These are phyloP conservation scores for Leucaena leucocephala DNA, from an alignment of 306 rosid species.

Conservation along the genomic window DNA sequence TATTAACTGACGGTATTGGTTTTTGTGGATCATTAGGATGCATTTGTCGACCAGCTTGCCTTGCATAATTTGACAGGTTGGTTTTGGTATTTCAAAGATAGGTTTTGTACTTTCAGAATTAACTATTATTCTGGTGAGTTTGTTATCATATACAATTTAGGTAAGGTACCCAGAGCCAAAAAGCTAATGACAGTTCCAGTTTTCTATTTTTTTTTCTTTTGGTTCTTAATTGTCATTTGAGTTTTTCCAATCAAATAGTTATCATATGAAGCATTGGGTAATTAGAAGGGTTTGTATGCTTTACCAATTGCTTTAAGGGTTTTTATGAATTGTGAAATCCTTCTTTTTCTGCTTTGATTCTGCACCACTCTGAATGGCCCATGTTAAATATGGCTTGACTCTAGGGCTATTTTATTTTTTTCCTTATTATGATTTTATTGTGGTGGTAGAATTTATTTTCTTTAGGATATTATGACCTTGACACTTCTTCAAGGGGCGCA, in stretches of 20 bases:
- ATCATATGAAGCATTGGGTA: conserved; percentile 32
- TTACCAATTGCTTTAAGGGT: conserved; percentile 34
- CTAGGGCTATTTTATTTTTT: neutral
- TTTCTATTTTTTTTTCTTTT: conserved; percentile 45
- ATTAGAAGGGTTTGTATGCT: conserved; percentile 36
- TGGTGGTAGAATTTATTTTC: neutral
- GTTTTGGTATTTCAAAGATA: conserved; percentile 55
- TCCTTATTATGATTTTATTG: neutral
- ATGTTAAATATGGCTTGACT: neutral
- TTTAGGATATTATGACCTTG: neutral
- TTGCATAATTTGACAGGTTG: conserved; percentile 63
- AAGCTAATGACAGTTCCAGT: conserved; percentile 53
- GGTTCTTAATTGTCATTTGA: conserved; percentile 47
- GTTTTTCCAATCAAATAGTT: conserved; percentile 42
- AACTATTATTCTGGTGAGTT: conserved; percentile 53
- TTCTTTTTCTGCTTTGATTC: conserved; percentile 4
- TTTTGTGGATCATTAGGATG: conserved; percentile 69
- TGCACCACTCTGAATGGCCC: conserved; percentile 24
- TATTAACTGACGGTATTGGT: conserved; percentile 87
- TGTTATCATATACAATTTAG: conserved; percentile 47
- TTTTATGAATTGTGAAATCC: conserved; percentile 22
- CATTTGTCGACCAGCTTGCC: conserved; percentile 76
- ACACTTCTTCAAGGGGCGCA: neutral
- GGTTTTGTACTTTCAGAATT: conserved; percentile 52
- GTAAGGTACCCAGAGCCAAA: conserved; percentile 35